Percentiles rank a stretch among this genome's conserved stretches.
Conservation (phyloP, 2,329 filamentous ascomycete species). For the Sclerotinia sclerotiorum region DNA sequence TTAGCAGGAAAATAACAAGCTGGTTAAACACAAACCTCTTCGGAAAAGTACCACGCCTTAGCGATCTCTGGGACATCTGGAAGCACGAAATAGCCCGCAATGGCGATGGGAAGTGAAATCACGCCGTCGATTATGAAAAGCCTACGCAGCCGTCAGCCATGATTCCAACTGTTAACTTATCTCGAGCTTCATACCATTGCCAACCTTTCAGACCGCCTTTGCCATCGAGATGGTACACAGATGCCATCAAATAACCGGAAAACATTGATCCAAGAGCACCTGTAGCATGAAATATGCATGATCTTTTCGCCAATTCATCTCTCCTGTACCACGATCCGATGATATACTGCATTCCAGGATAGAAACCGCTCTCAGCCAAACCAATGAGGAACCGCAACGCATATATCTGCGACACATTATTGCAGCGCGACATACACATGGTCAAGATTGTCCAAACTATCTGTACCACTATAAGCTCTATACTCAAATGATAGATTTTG, state of each 20-base stretch:
- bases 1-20: slow-evolving; percentile 24
- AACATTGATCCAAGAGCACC: slow-evolving; percentile 54
- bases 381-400: slow-evolving; percentile 44
- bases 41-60: slow-evolving; percentile 22
- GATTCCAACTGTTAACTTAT: background rate
- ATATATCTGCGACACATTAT: slow-evolving; percentile 42
- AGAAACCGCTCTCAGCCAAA: slow-evolving; percentile 53
- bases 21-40: slow-evolving; percentile 11
- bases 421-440: slow-evolving; percentile 13
- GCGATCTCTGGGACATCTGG: slow-evolving; percentile 43
- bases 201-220: slow-evolving; percentile 44
- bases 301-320: slow-evolving; percentile 44
- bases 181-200: slow-evolving; percentile 29
- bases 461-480: background rate
- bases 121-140: slow-evolving; percentile 47
- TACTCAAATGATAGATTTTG: background rate
- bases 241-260: slow-evolving; percentile 47
- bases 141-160: slow-evolving; percentile 25
- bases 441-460: slow-evolving; percentile 22
- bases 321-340: slow-evolving; percentile 56
- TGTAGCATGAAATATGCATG: slow-evolving; percentile 58
- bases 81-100: slow-evolving; percentile 34
- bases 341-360: slow-evolving; percentile 54
- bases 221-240: slow-evolving; percentile 46
- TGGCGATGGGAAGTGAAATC: slow-evolving; percentile 40